Percentiles rank a stretch among this genome's conserved stretches.
phyloP scores from a whole-genome alignment of 73 alveolate species.

The Paramecium sexaurelia region DNA sequence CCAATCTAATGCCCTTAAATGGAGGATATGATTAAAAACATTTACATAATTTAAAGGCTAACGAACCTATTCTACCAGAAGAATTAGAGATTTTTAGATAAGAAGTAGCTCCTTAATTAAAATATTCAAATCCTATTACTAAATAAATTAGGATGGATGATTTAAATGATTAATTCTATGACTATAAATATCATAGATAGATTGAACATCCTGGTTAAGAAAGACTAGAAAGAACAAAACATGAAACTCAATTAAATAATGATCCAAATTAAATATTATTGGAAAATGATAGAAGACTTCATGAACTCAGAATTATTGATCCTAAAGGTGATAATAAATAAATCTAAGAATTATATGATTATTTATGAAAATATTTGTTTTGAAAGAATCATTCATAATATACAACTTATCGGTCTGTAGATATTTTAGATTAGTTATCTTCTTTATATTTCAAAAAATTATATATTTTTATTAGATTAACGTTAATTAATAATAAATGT shows the following conservation, averaged over 20 bases:
- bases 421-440: too few relatives aligned
- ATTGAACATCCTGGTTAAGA: neutral
- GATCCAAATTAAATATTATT: slow-evolving; percentile 42
- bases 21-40: neutral
- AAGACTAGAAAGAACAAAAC: neutral
- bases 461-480: too few relatives aligned
- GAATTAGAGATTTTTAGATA: neutral
- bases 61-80: slow-evolving; percentile 38
- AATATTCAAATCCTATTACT: slow-evolving; percentile 34
- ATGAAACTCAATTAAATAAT: neutral
- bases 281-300: slow-evolving; percentile 52
- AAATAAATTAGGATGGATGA: slow-evolving; percentile 5
- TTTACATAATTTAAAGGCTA: neutral
- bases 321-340: slow-evolving; percentile 31
- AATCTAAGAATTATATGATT: slow-evolving; percentile 41
- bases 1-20: slow-evolving; percentile 19
- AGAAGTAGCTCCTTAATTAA: neutral
- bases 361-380: slow-evolving; percentile 27
- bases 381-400: neutral
- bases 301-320: slow-evolving; percentile 46
- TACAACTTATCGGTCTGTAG: too few relatives aligned
- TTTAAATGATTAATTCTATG: slow-evolving; percentile 1
- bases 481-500: too few relatives aligned
- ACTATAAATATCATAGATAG: neutral
- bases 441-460: neutral